phyloP scores from a whole-genome alignment of 108 stramenopile species.

The Fragilariopsis cylindrus region DNA sequence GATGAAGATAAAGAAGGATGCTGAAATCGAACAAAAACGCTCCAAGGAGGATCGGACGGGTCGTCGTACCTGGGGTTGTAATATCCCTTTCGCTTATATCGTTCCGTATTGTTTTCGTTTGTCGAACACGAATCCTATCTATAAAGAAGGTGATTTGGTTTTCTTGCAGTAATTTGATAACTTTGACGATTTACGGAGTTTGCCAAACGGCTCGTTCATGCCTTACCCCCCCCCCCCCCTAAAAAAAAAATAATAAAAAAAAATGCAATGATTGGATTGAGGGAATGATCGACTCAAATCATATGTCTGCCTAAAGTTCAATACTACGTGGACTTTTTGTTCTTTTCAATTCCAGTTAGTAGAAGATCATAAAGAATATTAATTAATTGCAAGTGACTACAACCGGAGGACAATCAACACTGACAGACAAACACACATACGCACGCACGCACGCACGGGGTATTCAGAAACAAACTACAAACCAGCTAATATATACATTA shows the following conservation, averaged over 20 bases:
- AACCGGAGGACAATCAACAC: too few relatives aligned
- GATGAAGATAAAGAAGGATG: not conserved
- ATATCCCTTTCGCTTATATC: constrained; percentile 31
- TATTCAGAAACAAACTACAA: too few relatives aligned
- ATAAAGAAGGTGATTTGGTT: constrained; percentile 23
- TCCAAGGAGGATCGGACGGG: not conserved
- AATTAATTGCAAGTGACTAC: too few relatives aligned
- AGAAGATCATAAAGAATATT: too few relatives aligned
- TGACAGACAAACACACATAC: too few relatives aligned
- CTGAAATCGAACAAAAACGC: constrained; percentile 8
- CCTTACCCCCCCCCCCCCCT: too few relatives aligned
- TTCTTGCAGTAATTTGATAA: constrained; percentile 23
- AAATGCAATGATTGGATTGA: not conserved
- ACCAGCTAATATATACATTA: too few relatives aligned
- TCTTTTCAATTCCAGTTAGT: too few relatives aligned
- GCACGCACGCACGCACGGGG: too few relatives aligned
- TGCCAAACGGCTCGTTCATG: too few relatives aligned
- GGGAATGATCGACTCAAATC: not conserved
- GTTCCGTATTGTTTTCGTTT: constrained; percentile 19
- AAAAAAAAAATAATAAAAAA: not conserved
- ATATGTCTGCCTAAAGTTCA: not conserved
- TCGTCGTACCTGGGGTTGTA: constrained; percentile 23
- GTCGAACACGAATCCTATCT: constrained; percentile 25
- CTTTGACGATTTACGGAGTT: too few relatives aligned
- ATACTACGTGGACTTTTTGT: too few relatives aligned